Percentiles rank a stretch among this genome's conserved stretches.
These are phyloP conservation scores for Shiraia sp. DNA, from an alignment of 2,329 filamentous ascomycete genomes.

Conservation along the genomic window DNA sequence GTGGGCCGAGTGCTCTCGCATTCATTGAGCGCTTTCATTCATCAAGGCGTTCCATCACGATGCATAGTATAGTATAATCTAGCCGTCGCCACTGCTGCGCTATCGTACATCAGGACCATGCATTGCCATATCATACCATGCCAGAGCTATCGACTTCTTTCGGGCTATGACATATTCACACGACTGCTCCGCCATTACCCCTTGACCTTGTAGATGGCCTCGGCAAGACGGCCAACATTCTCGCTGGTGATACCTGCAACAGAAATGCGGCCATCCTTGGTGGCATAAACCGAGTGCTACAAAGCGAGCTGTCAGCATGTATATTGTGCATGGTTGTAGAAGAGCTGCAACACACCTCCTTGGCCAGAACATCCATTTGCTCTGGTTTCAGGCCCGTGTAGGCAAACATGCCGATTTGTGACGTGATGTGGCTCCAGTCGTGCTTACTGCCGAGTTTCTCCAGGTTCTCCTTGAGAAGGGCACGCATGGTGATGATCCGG, in stretches of 20 bases:
- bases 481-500: constrained; percentile 98
- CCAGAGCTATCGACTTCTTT: constrained; percentile 8
- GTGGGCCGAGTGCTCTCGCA: too few relatives aligned
- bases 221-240: constrained; percentile 79
- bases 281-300: constrained; percentile 92
- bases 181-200: constrained; percentile 48
- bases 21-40: too few relatives aligned
- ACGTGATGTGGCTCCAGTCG: constrained; percentile 99
- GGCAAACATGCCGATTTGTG: constrained; percentile 97
- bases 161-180: constrained; percentile 10
- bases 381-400: constrained; percentile 91
- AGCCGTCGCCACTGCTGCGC: constrained; percentile 10
- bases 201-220: constrained; percentile 84
- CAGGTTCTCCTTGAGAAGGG: constrained; percentile 90
- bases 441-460: constrained; percentile 94
- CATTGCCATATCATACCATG: constrained; percentile 10
- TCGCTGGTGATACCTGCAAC: constrained; percentile 80
- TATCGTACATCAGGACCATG: constrained; percentile 12
- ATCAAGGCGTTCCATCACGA: constrained; percentile 28
- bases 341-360: constrained; percentile 63
- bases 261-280: constrained; percentile 86
- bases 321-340: not conserved
- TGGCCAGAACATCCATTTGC: constrained; percentile 88
- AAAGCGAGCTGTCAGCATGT: constrained; percentile 13
- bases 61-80: constrained; percentile 22